Base-by-base conservation (phyloP, 352 stramenopile species). In the Globisporangium carolinianum region DNA sequence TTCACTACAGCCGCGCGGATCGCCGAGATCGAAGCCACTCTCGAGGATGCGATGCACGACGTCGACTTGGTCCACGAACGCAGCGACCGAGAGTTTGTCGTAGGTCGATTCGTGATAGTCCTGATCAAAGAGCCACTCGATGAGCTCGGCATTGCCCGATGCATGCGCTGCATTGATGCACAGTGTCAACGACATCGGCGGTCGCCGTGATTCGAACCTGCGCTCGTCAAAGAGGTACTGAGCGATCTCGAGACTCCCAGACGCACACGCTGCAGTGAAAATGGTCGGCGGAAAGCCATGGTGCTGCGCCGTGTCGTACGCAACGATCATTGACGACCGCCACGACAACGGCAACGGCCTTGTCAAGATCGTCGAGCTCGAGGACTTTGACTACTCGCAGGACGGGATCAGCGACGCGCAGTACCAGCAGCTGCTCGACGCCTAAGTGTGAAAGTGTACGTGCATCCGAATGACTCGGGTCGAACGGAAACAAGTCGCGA, bases 331-430 rank as follows among this genome's bases (percentile, higher is more conserved):
- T 15, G 75, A 91, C 55, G 38, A 59, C 8, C 18, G 18, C 18
- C 18, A 69, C 67, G 15, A 49, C 73, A 3, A 75, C 74, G 8
- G 53, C 75, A 7, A 75, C 18, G 18, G 18, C 18, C 18, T 24
- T 24, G 18, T 89, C 57, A 86, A 85, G 65, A 81, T 91, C 47
- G 54, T 89, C 6, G 69, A 90, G 63, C 51, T 89, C 51, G 62
- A 57, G 4, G 65, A 54, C 55, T 77, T 79, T 51, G 71, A 86
- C 62, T 89, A 87, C 63, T 47, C 56, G 6, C 56, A 63, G 46
- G 63, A 51, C n/a, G 55, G 65, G 18, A 24, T 24, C 18, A 24
- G 18, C 18, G 18, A 24, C 18, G 18, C 18, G 18, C 18, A 24
- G 18, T 24, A 24, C 18, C 18, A 24, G 18, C 18, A 24, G 24